Conservation (phyloP, 1,139 yeast genomes). For the Yamadazyma pseudoaaseri region DNA sequence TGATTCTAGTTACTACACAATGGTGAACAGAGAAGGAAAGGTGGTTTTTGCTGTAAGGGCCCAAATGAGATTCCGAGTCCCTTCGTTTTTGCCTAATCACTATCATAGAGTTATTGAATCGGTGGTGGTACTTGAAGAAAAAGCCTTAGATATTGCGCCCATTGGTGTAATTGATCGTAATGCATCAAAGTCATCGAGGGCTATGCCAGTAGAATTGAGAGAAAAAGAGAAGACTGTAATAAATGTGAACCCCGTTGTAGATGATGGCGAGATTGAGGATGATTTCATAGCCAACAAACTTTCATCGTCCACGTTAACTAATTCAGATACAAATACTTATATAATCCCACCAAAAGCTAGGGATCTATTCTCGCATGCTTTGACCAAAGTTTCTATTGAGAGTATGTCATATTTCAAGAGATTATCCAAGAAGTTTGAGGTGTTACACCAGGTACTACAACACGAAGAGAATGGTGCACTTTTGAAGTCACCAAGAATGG, state of each 20-base stretch:
- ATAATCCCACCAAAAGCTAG: slow-evolving; percentile 38
- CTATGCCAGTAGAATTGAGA: slow-evolving; percentile 23
- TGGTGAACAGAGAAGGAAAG: slow-evolving; percentile 57
- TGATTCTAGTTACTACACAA: slow-evolving; percentile 40
- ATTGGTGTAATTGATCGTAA: slow-evolving; percentile 38
- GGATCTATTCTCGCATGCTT: slow-evolving; percentile 25
- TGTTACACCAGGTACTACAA: slow-evolving; percentile 55
- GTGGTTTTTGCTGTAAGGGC: slow-evolving; percentile 47
- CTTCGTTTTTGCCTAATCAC: slow-evolving; percentile 45
- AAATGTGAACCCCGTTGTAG: slow-evolving; percentile 3
- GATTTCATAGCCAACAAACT: slow-evolving; percentile 40
- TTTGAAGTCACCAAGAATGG: slow-evolving; percentile 41
- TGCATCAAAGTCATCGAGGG: slow-evolving; percentile 23
- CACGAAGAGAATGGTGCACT: slow-evolving; percentile 39
- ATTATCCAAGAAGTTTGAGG: slow-evolving; percentile 44
- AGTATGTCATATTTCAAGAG: slow-evolving; percentile 33
- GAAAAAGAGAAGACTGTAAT: slow-evolving; percentile 3
- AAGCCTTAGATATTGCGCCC: slow-evolving; percentile 35
- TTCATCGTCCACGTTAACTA: slow-evolving; percentile 34
- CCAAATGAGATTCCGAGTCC: slow-evolving; percentile 53
- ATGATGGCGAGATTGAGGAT: slow-evolving; percentile 13
- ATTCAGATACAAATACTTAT: slow-evolving; percentile 38
- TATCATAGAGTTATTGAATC: slow-evolving; percentile 19
- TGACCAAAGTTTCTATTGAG: slow-evolving; percentile 29
- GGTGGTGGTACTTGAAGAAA: slow-evolving; percentile 33